These are phyloP conservation scores for Coprinellus micaceus DNA, from an alignment of 768 basidiomycete genomes.

Conservation along the genomic window DNA sequence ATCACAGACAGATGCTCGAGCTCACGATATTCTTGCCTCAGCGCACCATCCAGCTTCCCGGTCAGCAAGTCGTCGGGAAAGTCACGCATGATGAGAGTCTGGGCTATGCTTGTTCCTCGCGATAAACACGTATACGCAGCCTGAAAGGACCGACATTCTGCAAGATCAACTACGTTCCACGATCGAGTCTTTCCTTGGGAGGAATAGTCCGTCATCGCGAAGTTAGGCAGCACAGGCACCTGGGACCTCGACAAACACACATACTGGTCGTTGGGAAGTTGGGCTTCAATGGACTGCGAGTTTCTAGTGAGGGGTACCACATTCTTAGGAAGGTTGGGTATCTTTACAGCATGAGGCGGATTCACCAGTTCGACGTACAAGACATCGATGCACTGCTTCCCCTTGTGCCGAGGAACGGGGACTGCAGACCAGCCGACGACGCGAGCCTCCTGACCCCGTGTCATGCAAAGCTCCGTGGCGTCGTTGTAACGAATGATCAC, in stretches of 20 bases:
- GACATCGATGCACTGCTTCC: neutral
- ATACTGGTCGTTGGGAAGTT: neutral
- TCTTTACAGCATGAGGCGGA: neutral
- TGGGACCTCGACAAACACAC: neutral
- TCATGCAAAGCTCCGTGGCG: conserved; percentile 2
- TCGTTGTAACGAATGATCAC: conserved; percentile 1
- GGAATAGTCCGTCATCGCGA: conserved; percentile 1
- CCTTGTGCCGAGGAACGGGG: neutral
- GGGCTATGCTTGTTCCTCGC: neutral
- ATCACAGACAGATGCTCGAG: too few relatives aligned
- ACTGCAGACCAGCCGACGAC: neutral
- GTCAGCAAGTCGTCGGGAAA: neutral
- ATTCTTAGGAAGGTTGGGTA: neutral
- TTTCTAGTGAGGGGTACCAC: neutral
- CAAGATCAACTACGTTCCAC: neutral
- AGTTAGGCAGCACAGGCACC: neutral
- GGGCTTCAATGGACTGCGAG: neutral
- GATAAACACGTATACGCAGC: neutral
- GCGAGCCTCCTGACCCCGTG: neutral
- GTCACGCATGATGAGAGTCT: neutral
- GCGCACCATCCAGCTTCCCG: neutral
- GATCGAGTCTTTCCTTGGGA: neutral
- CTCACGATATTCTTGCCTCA: neutral
- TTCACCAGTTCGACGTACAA: neutral
- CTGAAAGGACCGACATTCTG: neutral